These are phyloP conservation scores for Aspergillus vadensis DNA, from an alignment of 2,329 filamentous ascomycete species.

Conservation along the genomic window DNA sequence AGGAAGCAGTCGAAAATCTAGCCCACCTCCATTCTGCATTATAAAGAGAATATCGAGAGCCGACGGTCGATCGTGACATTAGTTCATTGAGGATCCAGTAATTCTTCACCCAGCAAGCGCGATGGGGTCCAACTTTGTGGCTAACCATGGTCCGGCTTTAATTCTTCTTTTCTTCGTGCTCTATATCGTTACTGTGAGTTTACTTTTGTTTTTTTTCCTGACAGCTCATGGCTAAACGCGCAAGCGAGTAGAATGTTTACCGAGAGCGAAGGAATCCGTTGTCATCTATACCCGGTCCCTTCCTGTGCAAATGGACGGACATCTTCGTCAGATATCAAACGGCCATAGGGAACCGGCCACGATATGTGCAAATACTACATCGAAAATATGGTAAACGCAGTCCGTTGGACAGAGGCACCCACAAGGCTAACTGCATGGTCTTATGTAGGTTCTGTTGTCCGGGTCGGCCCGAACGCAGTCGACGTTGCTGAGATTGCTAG, in stretches of 20 bases:
- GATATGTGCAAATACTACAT: constrained; percentile 21
- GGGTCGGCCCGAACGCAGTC: constrained; percentile 27
- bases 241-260: neutral
- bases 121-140: neutral
- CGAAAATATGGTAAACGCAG: constrained; percentile 16
- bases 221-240: neutral
- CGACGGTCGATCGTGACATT: too few relatives aligned
- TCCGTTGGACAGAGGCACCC: neutral
- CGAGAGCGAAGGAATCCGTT: neutral
- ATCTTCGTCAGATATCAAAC: constrained; percentile 11
- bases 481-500: constrained; percentile 44
- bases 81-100: neutral
- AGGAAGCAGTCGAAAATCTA: too few relatives aligned
- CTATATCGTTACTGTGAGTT: neutral
- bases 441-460: constrained; percentile 36
- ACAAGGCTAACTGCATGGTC: neutral
- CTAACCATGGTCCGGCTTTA: neutral
- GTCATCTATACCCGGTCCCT: constrained; percentile 14
- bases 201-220: neutral
- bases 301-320: constrained; percentile 15
- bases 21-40: too few relatives aligned
- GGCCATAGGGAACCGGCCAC: constrained; percentile 11
- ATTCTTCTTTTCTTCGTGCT: neutral
- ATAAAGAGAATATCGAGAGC: too few relatives aligned
- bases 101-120: neutral